Evolutionary conservation across 208 protist genomes (phyloP), one percentile per base, ranked within the genome.

Genomic region (Balamuthia mandrillaris): DNA sequence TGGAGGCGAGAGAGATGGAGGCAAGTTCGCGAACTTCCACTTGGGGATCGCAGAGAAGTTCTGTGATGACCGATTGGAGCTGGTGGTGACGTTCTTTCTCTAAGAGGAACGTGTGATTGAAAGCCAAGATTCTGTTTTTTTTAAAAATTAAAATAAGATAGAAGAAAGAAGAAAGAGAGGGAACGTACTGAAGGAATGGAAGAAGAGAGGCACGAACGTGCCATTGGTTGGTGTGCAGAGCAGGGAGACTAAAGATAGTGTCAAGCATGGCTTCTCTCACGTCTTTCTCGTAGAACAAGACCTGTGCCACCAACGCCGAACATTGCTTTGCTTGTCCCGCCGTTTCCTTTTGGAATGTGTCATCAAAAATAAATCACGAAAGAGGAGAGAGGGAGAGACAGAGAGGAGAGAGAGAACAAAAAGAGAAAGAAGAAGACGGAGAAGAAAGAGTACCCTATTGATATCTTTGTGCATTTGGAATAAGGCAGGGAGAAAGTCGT

Each of bases 1-100:
- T 35, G 3, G 68, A 78, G 24, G 44, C 33, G 3, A 78, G 47
- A n/a, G 68, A 58, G 3, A 3, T 33, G 42, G 42, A 35, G 24
- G 68, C 68, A 61, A 78, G 37, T 27, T 78, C 68, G 18, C 68
- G 39, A 14, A 78, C 68, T 44, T 78, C 68, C 18, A 78, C 29
- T 6, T 33, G 68, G 5, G 4, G 16, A n/a, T 78, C 68, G 24
- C n/a, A 21, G 42, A 78, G 68, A 4, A 78, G 33, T 4, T 35
- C 47, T 3, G 54, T 61, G 10, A 78, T 27, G 41, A 78, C 42
- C 29, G 47, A 24, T 10, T 6, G 4, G 42, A 78, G 14, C 47
- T 78, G 39, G 14, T 45, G 41, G 4, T 14, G 24, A 27, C 54
- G 42, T 3, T 61, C 68, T 27, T 78, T 9, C 14, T 7, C 24